Percentiles rank a stretch among this genome's conserved stretches.
phyloP scores from a whole-genome alignment of 169 alveolate genomes.

The Plasmodium relictum region DNA sequence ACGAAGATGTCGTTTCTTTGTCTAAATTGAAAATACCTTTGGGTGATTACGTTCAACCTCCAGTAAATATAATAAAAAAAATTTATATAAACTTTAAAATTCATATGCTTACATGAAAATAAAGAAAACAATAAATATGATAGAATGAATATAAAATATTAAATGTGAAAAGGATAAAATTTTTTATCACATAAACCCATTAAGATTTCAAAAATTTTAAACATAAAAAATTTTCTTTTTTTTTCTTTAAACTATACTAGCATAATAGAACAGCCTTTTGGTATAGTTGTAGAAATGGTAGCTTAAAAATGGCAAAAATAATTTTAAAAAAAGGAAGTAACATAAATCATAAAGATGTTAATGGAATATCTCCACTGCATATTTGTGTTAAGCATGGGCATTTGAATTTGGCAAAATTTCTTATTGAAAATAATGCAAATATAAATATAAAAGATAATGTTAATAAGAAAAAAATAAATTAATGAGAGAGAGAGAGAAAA shows the following conservation, averaged over 20 bases:
- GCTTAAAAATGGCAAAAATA: conserved; percentile 61
- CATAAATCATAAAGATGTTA: conserved; percentile 65
- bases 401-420: conserved; percentile 49
- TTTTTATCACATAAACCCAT: neutral
- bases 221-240: neutral
- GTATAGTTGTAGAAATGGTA: conserved; percentile 71
- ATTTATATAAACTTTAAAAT: neutral
- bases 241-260: conserved; percentile 2
- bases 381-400: conserved; percentile 65
- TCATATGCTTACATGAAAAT: neutral
- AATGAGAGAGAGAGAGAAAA: neutral
- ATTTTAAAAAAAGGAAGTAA: conserved; percentile 72
- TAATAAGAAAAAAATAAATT: neutral
- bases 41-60: conserved; percentile 72
- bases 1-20: conserved; percentile 67
- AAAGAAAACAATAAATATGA: neutral
- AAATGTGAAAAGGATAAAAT: neutral
- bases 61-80: conserved; percentile 17
- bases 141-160: neutral
- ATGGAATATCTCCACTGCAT: conserved; percentile 70
- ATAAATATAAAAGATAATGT: conserved; percentile 61
- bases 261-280: conserved; percentile 68
- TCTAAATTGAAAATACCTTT: conserved; percentile 64
- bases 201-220: neutral
- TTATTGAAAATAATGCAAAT: conserved; percentile 59